phyloP scores from a whole-genome alignment of 1,284 basidiomycete genomes.

The Pascua guehoae region DNA sequence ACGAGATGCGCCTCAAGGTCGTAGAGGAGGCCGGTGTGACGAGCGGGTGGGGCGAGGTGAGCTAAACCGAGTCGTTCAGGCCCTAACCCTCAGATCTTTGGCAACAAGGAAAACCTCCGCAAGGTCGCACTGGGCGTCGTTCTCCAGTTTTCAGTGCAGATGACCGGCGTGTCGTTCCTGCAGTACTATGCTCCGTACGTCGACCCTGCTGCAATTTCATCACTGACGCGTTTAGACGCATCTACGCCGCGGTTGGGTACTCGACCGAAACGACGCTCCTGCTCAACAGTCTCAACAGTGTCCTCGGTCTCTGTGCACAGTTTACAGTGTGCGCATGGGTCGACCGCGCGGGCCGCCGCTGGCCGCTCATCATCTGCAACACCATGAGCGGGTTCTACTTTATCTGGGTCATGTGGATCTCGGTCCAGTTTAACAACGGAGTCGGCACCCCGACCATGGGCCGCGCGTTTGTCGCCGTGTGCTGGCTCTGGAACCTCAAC shows the following conservation, averaged over 20 bases:
- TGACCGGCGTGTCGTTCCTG: slow-evolving; percentile 55
- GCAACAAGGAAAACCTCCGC: slow-evolving; percentile 27
- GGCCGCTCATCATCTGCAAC: slow-evolving; percentile 57
- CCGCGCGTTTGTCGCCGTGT: slow-evolving; percentile 7
- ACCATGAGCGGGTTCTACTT: slow-evolving; percentile 49
- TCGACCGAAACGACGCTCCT: slow-evolving; percentile 5
- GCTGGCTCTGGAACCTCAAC: slow-evolving; percentile 24
- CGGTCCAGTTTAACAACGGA: background rate
- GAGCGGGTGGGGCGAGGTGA: slow-evolving; percentile 39
- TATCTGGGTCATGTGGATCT: slow-evolving; percentile 5
- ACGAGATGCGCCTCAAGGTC: slow-evolving; percentile 35
- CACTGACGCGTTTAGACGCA: too few relatives aligned
- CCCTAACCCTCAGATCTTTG: background rate
- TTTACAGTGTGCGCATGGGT: slow-evolving; percentile 49
- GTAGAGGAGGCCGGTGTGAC: slow-evolving; percentile 44
- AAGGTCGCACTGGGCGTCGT: slow-evolving; percentile 52
- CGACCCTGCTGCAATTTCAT: too few relatives aligned
- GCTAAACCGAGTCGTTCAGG: too few relatives aligned
- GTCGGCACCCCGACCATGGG: background rate
- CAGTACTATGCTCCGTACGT: slow-evolving; percentile 50
- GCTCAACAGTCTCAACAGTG: background rate
- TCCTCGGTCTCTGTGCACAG: slow-evolving; percentile 20
- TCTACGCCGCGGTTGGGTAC: slow-evolving; percentile 4
- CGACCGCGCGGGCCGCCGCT: slow-evolving; percentile 56
- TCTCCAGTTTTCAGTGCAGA: slow-evolving; percentile 52